phyloP scores from a whole-genome alignment of 768 basidiomycete genomes.

The Pisolithus microcarpus region DNA sequence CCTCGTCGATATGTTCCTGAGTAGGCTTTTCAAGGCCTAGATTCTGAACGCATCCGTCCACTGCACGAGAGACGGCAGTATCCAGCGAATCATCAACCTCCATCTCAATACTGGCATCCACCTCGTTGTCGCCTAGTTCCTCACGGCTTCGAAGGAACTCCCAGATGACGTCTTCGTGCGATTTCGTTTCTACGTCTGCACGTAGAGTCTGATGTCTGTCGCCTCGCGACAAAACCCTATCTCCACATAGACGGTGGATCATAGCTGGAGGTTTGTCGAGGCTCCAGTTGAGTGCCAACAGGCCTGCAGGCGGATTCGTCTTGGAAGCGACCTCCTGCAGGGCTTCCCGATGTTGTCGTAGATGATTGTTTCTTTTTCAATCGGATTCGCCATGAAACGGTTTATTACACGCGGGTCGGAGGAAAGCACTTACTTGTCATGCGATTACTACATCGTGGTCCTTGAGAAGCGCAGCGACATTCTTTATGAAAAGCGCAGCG shows the following conservation, averaged over 20 bases:
- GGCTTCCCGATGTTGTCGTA: conserved; percentile 65
- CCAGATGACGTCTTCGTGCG: conserved; percentile 79
- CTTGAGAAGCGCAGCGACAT: conserved; percentile 56
- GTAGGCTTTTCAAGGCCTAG: conserved; percentile 48
- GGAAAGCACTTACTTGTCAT: conserved; percentile 62
- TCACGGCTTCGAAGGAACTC: conserved; percentile 64
- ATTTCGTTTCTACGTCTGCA: conserved; percentile 41
- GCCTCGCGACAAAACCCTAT: conserved; percentile 70
- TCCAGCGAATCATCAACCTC: conserved; percentile 48
- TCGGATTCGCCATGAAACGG: conserved; percentile 6
- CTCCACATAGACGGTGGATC: conserved; percentile 68
- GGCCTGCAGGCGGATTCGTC: conserved; percentile 49
- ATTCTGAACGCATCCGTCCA: conserved; percentile 48
- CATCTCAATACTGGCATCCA: conserved; percentile 68
- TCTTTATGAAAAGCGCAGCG: conserved; percentile 62
- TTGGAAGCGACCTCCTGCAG: conserved; percentile 50
- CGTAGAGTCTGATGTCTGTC: conserved; percentile 80
- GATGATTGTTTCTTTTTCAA: conserved; percentile 77
- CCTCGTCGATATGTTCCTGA: conserved; percentile 46
- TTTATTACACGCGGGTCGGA: neutral
- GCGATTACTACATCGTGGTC: conserved; percentile 78
- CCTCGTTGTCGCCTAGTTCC: conserved; percentile 53
- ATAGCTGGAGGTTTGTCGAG: conserved; percentile 49
- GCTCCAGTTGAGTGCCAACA: conserved; percentile 79
- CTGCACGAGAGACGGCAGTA: conserved; percentile 49